Evolutionary conservation across 768 basidiomycete species (phyloP).

Genomic region (Mycena filopes): DNA sequence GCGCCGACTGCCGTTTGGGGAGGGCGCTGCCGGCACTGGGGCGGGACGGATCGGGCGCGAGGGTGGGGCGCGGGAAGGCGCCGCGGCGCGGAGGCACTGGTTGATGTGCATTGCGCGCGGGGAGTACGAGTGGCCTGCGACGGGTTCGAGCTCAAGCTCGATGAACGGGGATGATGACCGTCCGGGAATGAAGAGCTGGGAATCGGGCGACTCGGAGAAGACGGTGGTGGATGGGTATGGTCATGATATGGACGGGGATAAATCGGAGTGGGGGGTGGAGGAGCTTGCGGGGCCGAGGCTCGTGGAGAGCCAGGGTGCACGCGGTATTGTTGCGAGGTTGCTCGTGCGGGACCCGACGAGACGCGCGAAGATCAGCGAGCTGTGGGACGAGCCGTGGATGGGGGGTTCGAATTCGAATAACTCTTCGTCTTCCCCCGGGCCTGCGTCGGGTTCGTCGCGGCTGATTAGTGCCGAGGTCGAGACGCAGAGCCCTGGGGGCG

Average conservation of each 20-base stretch:
- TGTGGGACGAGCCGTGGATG: slow-evolving; percentile 73
- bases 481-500: slow-evolving; percentile 22
- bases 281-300: slow-evolving; percentile 50
- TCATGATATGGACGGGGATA: slow-evolving; percentile 17
- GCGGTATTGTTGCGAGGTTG: slow-evolving; percentile 66
- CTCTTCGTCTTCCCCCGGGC: background rate
- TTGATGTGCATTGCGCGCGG: slow-evolving; percentile 85
- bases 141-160: no score
- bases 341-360: slow-evolving; percentile 77
- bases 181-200: background rate
- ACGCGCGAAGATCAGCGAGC: slow-evolving; percentile 67
- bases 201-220: slow-evolving; percentile 16
- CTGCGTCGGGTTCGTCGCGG: background rate
- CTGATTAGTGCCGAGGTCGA: slow-evolving; percentile 26
- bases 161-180: background rate
- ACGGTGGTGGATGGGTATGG: slow-evolving; percentile 1
- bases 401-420: slow-evolving; percentile 31
- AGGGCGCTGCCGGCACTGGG: slow-evolving; percentile 51
- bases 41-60: slow-evolving; percentile 42
- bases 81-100: slow-evolving; percentile 62
- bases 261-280: slow-evolving; percentile 33
- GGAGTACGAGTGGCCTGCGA: slow-evolving; percentile 78
- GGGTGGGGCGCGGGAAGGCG: slow-evolving; percentile 38
- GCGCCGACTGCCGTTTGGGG: slow-evolving; percentile 80
- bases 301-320: slow-evolving; percentile 56